These are phyloP conservation scores for Apophysomyces variabilis DNA, from an alignment of 371 early-diverging fungal genomes.

Conservation along the genomic window DNA sequence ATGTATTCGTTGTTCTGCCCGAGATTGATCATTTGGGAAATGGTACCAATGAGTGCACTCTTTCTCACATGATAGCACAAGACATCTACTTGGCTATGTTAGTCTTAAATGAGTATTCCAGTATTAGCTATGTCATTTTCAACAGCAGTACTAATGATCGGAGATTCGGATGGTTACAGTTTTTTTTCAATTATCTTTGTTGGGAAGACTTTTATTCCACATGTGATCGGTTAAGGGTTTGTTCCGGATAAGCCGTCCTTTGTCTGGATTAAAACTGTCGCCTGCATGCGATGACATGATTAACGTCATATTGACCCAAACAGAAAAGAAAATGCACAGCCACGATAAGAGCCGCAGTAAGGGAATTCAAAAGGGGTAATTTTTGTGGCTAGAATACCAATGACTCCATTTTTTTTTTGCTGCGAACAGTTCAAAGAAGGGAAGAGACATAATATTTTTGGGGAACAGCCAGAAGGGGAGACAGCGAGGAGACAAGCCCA, in stretches of 20 bases:
- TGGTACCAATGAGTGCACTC: too few relatives aligned
- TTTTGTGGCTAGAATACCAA: conserved; percentile 1
- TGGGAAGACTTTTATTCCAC: neutral
- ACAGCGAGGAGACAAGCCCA: neutral
- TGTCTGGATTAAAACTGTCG: neutral
- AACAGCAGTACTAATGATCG: too few relatives aligned
- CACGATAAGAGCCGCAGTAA: conserved; percentile 1
- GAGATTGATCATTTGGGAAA: too few relatives aligned
- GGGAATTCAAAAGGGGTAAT: neutral
- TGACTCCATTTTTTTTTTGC: neutral
- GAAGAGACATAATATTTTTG: too few relatives aligned
- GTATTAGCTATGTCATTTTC: too few relatives aligned
- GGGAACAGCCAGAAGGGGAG: neutral
- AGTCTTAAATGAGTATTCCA: too few relatives aligned
- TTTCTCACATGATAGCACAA: too few relatives aligned
- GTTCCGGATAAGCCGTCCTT: neutral
- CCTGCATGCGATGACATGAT: neutral
- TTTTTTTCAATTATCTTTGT: too few relatives aligned
- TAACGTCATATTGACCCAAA: neutral
- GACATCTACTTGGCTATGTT: too few relatives aligned
- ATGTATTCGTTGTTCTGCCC: too few relatives aligned
- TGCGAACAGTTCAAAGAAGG: too few relatives aligned
- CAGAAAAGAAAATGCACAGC: neutral
- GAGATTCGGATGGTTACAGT: too few relatives aligned
- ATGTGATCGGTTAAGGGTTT: conserved; percentile 6